These are phyloP conservation scores for Microdochium nivale DNA, from an alignment of 2,329 filamentous ascomycete species.

Conservation along the genomic window DNA sequence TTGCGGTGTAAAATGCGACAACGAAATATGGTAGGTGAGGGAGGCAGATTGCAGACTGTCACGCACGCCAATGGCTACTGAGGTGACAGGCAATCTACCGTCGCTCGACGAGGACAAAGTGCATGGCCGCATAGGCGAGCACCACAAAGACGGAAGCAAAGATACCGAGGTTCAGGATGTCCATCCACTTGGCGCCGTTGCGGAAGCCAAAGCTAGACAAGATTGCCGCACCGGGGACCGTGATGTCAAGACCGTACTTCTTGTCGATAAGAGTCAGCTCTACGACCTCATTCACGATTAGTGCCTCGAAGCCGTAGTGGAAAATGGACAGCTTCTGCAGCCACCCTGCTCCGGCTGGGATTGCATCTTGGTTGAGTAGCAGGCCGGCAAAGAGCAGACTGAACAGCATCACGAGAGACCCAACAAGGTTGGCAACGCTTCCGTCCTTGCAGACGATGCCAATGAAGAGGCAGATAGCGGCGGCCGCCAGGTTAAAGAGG, in stretches of 20 bases:
- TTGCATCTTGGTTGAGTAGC: slow-evolving; percentile 88
- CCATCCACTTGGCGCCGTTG: slow-evolving; percentile 75
- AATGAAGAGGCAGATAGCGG: slow-evolving; percentile 90
- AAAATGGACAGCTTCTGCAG: slow-evolving; percentile 92
- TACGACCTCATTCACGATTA: slow-evolving; percentile 95
- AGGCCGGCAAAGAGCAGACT: slow-evolving; percentile 90
- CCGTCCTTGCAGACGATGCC: slow-evolving; percentile 90
- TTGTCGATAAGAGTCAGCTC: slow-evolving; percentile 84
- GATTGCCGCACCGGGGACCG: slow-evolving; percentile 89
- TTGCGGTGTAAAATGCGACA: too few relatives aligned
- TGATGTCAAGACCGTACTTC: slow-evolving; percentile 94
- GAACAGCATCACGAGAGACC: slow-evolving; percentile 95
- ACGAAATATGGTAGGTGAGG: too few relatives aligned
- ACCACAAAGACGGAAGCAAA: slow-evolving; percentile 80
- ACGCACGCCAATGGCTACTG: too few relatives aligned
- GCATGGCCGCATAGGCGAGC: slow-evolving; percentile 86
- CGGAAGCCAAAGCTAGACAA: slow-evolving; percentile 92
- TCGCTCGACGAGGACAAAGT: slow-evolving; percentile 85
- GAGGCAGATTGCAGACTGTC: too few relatives aligned
- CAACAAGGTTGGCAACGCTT: slow-evolving; percentile 86
- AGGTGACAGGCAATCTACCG: slow-evolving; percentile 34
- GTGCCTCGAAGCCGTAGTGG: slow-evolving; percentile 92
- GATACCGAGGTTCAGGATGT: slow-evolving; percentile 71
- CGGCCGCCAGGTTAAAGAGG: slow-evolving; percentile 90
- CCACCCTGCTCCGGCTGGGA: slow-evolving; percentile 79